Evolutionary conservation across 2,329 filamentous ascomycete species (phyloP), one percentile per base, ranked within the genome.

Genomic region (Corinectria fuckeliana): DNA sequence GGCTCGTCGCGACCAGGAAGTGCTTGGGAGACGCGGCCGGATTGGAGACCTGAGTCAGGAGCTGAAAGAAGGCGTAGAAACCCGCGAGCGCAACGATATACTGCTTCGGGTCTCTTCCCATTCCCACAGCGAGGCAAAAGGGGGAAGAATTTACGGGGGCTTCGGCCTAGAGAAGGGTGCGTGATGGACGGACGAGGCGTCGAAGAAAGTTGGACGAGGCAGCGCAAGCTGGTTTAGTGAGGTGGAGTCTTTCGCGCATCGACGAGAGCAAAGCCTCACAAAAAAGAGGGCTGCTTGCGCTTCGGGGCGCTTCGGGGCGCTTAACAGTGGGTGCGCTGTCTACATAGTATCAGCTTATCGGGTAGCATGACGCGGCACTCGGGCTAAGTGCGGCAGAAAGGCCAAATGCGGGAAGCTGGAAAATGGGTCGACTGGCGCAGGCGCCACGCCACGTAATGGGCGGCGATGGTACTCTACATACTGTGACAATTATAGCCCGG

Each of bases 31-130:
- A 71, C 34, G 68, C 64, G 55, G 65, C 58, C 44, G 73, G 74
- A 62, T 74, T 75, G 28, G 68, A 68, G 51, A 68, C 61, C 56
- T 76, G 74, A 25, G 74, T 77, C 44, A 74, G 58, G 61, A 76
- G 69, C 64, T 77, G 75, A 64, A 74, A 76, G 53, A 77, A 38
- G 57, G 72, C 74, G 74, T 75, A 77, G 49, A 75, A 62, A 60
- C 69, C 66, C 45, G 70, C 66, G 65, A 76, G 67, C 58, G 72
- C 66, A 55, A 76, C 59, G 26, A 76, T 67, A 57, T 72, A 73
- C 62, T 72, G 73, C 69, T 76, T 77, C 10, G 77, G 76, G 69
- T 78, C 75, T 68, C 66, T 71, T 69, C 71, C 70, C 75, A 77
- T 77, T 63, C 71, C 72, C 65, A 30, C 14, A 57, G 26, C 34